Base-by-base conservation (phyloP, 2,329 filamentous ascomycete species). In the Sarocladium oryzae region DNA sequence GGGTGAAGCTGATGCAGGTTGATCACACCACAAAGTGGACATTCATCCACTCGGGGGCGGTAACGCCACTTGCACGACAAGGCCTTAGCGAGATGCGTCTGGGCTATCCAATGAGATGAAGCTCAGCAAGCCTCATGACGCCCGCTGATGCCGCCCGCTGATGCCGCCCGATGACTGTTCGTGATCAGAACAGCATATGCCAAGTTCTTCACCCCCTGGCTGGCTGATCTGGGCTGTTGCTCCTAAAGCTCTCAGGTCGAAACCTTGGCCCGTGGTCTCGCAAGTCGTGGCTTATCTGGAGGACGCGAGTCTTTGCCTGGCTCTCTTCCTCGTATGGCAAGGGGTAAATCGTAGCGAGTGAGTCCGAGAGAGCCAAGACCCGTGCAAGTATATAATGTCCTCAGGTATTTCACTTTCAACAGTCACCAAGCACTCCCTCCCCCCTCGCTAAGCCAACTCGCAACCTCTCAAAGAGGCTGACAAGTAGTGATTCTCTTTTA, bases 101-200 rank as follows among this genome's bases (percentile, higher is more conserved):
- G 21, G 21, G 15, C 10, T 11, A 23, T 8, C 40, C 40, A 26
- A 43, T 43, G 40, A 26, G 23, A 8, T 15, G n/a, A 5, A 20
- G n/a, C 13, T 43, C 40, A 43, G 40, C 23, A 43, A 43, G 40
- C 40, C 40, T 43, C 40, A 28, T n/a, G 40, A n/a, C 40, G 40
- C 40, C 40, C 40, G 5, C 7, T 24, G 16, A 16, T 15, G 5
- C 11, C 35, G 35, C 35, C 35, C 11, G 11, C 35, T 37, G 35
- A n/a, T 11, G 9, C 20, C 37, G 16, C 20, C 20, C 16, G 37
- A 21, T 23, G 37, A 26, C 11, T 24, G 23, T 40, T 5, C 8
- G 4, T 9, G 3, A 3, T 43, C 13, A n/a, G 3, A 26, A 26
- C n/a, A 23, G 21, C 9, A 15, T 23, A 20, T 10, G 40, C 7